phyloP scores from a whole-genome alignment of 352 stramenopile genomes.

The Phytophthora citricola region DNA sequence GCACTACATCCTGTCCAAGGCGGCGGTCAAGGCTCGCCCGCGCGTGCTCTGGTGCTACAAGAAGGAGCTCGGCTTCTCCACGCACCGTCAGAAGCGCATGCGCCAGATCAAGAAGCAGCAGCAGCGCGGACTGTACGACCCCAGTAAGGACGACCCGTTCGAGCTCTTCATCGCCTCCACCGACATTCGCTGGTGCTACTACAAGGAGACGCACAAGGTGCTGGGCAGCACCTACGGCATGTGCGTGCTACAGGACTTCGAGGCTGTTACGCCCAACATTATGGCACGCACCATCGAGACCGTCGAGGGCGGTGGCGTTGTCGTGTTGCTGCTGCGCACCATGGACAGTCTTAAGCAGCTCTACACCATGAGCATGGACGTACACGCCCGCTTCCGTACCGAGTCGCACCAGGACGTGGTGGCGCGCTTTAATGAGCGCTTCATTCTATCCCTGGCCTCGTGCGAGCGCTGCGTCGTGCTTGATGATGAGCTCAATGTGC shows the following conservation, averaged over 20 bases:
- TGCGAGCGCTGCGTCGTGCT: conserved; percentile 97
- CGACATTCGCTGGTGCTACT: conserved; percentile 99
- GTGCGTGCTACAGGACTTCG: conserved; percentile 99
- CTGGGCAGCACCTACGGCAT: conserved; percentile 98
- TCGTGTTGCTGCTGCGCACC: conserved; percentile 98
- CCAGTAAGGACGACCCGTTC: conserved; percentile 96
- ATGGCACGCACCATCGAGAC: conserved; percentile 99
- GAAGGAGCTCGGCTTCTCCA: conserved; percentile 99
- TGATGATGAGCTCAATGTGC: conserved; percentile 99
- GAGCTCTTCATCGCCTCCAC: conserved; percentile 99
- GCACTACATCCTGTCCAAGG: conserved; percentile 98
- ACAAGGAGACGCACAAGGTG: conserved; percentile 99
- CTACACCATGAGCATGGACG: conserved; percentile 99
- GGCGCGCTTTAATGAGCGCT: conserved; percentile 99
- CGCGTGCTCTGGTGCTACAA: conserved; percentile 99
- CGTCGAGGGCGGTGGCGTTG: conserved; percentile 97
- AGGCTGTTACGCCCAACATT: conserved; percentile 99
- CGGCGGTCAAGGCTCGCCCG: conserved; percentile 93
- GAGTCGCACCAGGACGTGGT: conserved; percentile 95
- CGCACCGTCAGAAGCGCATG: conserved; percentile 95
- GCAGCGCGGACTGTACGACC: conserved; percentile 93
- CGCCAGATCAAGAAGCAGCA: conserved; percentile 96
- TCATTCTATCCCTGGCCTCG: conserved; percentile 97
- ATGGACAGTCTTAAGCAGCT: conserved; percentile 99
- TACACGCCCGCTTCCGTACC: conserved; percentile 91